Conservation (phyloP, 495 filamentous ascomycete genomes). For the Antarctomyces pellizariae region DNA sequence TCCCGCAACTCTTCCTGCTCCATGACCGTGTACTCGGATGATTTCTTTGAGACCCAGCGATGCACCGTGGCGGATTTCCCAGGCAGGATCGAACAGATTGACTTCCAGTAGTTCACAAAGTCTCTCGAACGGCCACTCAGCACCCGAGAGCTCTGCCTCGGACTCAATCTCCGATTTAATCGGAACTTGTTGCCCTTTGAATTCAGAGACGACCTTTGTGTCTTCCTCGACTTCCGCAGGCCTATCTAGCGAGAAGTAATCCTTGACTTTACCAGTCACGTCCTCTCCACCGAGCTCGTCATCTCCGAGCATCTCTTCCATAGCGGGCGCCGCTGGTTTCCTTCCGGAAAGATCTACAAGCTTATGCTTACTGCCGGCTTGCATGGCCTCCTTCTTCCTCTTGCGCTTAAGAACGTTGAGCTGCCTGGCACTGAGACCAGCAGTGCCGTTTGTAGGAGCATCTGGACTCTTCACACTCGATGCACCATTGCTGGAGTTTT, state of each 20-base stretch:
- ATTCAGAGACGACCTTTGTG: slow-evolving; percentile 80
- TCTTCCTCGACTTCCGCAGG: slow-evolving; percentile 55
- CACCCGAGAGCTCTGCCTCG: slow-evolving; percentile 50
- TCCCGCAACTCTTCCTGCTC: slow-evolving; percentile 58
- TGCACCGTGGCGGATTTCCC: slow-evolving; percentile 94
- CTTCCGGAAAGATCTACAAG: slow-evolving; percentile 62
- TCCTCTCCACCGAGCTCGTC: slow-evolving; percentile 31
- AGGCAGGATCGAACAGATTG: slow-evolving; percentile 80
- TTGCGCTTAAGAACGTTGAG: slow-evolving; percentile 86
- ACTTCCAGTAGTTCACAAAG: slow-evolving; percentile 83
- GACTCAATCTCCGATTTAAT: slow-evolving; percentile 39
- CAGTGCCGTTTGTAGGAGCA: slow-evolving; percentile 18
- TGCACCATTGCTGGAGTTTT: neutral
- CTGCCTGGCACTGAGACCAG: slow-evolving; percentile 65
- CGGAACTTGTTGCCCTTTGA: slow-evolving; percentile 51
- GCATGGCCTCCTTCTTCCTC: slow-evolving; percentile 60
- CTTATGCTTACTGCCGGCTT: slow-evolving; percentile 64
- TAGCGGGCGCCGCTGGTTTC: slow-evolving; percentile 33
- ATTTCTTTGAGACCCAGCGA: slow-evolving; percentile 90
- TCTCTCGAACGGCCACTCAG: slow-evolving; percentile 85
- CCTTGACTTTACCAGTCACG: slow-evolving; percentile 26
- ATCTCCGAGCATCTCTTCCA: slow-evolving; percentile 49
- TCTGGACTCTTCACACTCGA: neutral
- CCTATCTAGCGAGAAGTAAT: slow-evolving; percentile 76
- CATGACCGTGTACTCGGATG: slow-evolving; percentile 70